phyloP scores from a whole-genome alignment of 352 stramenopile species.

The Globisporangium mamillatum region DNA sequence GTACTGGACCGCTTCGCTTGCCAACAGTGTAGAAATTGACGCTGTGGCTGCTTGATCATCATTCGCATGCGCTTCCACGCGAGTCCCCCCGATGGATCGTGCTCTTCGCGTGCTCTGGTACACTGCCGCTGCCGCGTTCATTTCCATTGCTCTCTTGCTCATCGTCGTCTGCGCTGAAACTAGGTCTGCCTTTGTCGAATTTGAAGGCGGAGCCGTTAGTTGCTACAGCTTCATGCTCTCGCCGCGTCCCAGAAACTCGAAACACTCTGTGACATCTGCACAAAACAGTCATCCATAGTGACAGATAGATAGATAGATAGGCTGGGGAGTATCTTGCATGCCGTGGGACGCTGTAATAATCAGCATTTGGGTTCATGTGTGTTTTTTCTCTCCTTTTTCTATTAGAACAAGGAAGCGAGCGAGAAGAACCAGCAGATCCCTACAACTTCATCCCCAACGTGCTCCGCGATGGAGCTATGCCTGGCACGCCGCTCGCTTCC shows the following conservation, averaged over 20 bases:
- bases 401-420: conserved; percentile 4
- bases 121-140: background rate
- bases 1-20: background rate
- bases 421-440: background rate
- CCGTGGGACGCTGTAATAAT: background rate
- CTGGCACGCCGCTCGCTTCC: background rate
- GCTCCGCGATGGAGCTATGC: no score
- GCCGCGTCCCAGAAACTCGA: background rate
- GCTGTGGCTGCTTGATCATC: background rate
- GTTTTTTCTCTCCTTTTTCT: conserved; percentile 10
- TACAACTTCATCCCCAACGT: background rate
- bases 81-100: background rate
- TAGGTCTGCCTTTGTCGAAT: background rate
- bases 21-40: background rate
- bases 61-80: background rate
- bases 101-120: background rate
- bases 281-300: background rate
- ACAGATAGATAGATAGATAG: no score
- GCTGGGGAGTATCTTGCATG: no score
- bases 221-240: background rate
- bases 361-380: background rate
- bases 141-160: background rate
- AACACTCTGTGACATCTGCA: background rate
- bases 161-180: background rate
- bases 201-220: background rate